A percentile compares a stretch with the other conserved stretches of the same genome.
Conservation (phyloP, 345 rosid genomes). For the Leavenworthia alabamica region DNA sequence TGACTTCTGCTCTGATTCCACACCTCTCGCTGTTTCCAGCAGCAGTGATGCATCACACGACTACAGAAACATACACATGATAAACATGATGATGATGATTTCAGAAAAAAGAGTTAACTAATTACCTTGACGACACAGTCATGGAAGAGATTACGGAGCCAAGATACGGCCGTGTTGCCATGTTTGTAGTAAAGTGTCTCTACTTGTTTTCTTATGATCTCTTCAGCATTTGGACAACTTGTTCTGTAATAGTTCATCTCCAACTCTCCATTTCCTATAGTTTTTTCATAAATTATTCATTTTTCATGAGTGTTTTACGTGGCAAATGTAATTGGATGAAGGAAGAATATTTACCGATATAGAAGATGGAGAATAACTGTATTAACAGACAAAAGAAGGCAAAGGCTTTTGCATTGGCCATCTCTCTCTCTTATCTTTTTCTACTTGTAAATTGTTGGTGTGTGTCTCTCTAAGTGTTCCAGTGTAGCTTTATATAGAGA, state of each 20-base stretch:
- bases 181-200: constrained; percentile 54
- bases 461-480: constrained; percentile 16
- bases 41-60: constrained; percentile 81
- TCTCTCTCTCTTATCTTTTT: constrained; percentile 10
- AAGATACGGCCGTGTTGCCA: constrained; percentile 84
- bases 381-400: constrained; percentile 39
- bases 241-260: constrained; percentile 53
- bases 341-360: constrained; percentile 39
- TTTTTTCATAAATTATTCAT: neutral
- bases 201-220: constrained; percentile 63
- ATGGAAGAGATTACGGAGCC: constrained; percentile 91
- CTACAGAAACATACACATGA: constrained; percentile 23
- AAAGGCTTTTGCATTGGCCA: constrained; percentile 29
- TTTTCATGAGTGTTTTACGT: neutral
- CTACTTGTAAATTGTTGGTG: constrained; percentile 2
- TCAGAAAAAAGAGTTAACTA: neutral
- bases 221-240: constrained; percentile 80
- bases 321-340: neutral
- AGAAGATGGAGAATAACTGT: constrained; percentile 39
- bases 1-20: constrained; percentile 57
- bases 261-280: constrained; percentile 50
- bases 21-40: constrained; percentile 43
- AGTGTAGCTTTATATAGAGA: constrained; percentile 25
- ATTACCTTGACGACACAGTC: constrained; percentile 63
- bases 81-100: neutral